Conservation (phyloP, 805 yeast species). For the Hanseniaspora clermontiae region DNA sequence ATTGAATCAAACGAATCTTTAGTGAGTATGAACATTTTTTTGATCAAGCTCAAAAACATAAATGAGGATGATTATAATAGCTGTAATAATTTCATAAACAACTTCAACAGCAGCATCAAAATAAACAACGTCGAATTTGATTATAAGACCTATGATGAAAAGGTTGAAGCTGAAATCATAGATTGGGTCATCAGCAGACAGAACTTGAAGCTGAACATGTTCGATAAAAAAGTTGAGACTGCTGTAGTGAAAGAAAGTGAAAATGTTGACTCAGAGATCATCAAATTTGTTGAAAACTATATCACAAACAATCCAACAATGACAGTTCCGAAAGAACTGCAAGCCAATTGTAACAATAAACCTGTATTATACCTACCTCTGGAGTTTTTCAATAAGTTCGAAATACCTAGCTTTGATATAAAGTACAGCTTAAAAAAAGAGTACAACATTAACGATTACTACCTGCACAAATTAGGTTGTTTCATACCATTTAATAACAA, state of each 20-base stretch:
- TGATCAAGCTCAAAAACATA: neutral
- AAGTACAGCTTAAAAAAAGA: conserved; percentile 40
- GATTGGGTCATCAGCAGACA: conserved; percentile 4
- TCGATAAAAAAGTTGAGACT: neutral
- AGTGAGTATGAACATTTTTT: conserved; percentile 3
- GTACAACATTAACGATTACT: neutral
- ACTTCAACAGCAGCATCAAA: neutral
- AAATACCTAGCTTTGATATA: conserved; percentile 31
- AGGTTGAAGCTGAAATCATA: neutral
- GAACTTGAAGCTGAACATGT: neutral
- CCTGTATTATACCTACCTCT: conserved; percentile 42
- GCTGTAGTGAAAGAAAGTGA: too few relatives aligned
- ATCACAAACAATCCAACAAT: neutral
- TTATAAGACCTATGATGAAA: neutral
- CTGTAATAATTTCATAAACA: neutral
- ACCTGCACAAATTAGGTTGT: conserved; percentile 36
- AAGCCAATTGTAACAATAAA: conserved; percentile 33
- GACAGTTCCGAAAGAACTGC: conserved; percentile 13
- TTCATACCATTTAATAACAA: conserved; percentile 51
- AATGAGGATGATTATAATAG: neutral
- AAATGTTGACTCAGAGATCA: neutral
- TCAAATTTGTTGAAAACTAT: neutral
- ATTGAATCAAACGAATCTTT: conserved; percentile 4
- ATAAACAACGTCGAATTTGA: neutral
- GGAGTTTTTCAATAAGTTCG: conserved; percentile 6